Evolutionary conservation across 2,329 filamentous ascomycete genomes (phyloP), one percentile per base, ranked within the genome.

Genomic region (Colletotrichum horii): DNA sequence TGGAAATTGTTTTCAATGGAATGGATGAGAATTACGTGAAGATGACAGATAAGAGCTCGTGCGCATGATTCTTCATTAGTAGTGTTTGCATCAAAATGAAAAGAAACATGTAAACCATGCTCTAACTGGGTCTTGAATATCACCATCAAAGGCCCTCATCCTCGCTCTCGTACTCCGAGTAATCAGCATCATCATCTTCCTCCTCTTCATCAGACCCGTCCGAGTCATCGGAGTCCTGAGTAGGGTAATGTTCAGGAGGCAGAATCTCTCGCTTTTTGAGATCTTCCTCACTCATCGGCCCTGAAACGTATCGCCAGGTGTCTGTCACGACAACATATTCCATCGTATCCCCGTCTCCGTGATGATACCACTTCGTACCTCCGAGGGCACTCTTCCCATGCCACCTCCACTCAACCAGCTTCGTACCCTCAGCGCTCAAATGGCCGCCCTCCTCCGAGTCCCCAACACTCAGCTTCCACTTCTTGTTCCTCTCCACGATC

Each of bases 401-500:
- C 73, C 73, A 75, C 8, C 55, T 55, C 73, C 73, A 75, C 30
- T 75, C 62, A 12, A 15, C 38, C 14, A 75, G n/a, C 32, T 4
- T 24, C 19, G 73, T 75, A 6, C n/a, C 26, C 8, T 68, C 69
- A 16, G 73, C 73, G 43, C 73, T 72, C 5, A 75, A 14, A 22
- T 67, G 34, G 12, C 73, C 73, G n/a, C n/a, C n/a, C 6, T 52
- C 43, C n/a, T 64, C 60, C 26, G 61, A 62, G n/a, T 38, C 52
- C 4, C 56, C 38, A 12, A 73, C 43, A 4, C 24, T 38, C 16
- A 75, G 70, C 26, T 64, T 67, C 73, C 73, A 75, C 30, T 28
- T 19, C 62, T 75, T 75, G 43, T 75, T 76, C 36, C 67, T 66
- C 16, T 81, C 77, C 7, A 86, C 85, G n/a, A 91, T 87, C 9